phyloP scores from a whole-genome alignment of 768 basidiomycete genomes.

The Calocybe indica region DNA sequence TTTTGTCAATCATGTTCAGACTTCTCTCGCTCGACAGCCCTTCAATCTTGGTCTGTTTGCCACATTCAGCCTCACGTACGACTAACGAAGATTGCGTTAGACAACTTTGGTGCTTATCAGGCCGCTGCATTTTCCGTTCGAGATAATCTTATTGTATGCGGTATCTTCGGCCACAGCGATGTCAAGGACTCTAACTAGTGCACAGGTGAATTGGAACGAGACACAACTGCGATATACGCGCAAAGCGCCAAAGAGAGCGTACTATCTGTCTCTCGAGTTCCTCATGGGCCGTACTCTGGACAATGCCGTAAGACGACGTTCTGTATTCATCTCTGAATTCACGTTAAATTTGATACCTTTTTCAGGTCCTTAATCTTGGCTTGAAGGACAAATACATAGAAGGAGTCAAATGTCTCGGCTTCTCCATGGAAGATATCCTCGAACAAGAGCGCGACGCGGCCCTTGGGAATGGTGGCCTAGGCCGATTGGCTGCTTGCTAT shows the following conservation, averaged over 20 bases:
- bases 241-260: slow-evolving; percentile 83
- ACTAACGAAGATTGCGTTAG: slow-evolving; percentile 22
- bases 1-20: slow-evolving; percentile 79
- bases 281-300: slow-evolving; percentile 79
- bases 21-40: slow-evolving; percentile 85
- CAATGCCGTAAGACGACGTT: slow-evolving; percentile 38
- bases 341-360: slow-evolving; percentile 14
- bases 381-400: slow-evolving; percentile 71
- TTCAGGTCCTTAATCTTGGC: slow-evolving; percentile 82
- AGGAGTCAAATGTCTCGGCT: slow-evolving; percentile 75
- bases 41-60: slow-evolving; percentile 66
- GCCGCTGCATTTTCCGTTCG: slow-evolving; percentile 84
- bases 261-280: slow-evolving; percentile 95
- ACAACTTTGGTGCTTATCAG: slow-evolving; percentile 85
- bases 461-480: slow-evolving; percentile 92
- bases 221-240: slow-evolving; percentile 74
- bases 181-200: slow-evolving; percentile 1
- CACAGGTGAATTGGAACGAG: slow-evolving; percentile 78
- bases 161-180: not conserved
- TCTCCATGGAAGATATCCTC: slow-evolving; percentile 82
- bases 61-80: not conserved
- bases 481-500: slow-evolving; percentile 96
- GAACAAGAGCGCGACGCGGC: slow-evolving; percentile 91
- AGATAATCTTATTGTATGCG: slow-evolving; percentile 76
- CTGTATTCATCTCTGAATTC: slow-evolving; percentile 46